Evolutionary conservation across 345 rosid genomes (phyloP).

Genomic region (Eucalyptus pauciflora): DNA sequence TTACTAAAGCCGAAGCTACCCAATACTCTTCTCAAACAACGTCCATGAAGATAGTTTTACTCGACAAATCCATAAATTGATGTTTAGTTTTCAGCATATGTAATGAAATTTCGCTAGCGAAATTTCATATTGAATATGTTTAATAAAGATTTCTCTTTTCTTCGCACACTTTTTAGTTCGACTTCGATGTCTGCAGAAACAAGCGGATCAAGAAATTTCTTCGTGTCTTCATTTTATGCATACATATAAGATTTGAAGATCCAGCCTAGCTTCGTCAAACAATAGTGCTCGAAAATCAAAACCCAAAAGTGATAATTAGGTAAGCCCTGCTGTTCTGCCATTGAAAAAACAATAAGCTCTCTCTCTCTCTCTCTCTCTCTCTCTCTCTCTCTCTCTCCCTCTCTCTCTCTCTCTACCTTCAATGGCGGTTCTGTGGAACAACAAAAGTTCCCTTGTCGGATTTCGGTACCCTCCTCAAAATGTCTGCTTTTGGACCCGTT

Average conservation of each 20-base stretch:
- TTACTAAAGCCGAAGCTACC: no score
- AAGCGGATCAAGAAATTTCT: neutral
- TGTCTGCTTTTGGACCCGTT: neutral
- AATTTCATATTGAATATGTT: neutral
- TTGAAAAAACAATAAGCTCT: neutral
- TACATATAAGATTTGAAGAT: neutral
- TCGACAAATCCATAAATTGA: neutral
- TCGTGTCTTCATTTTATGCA: neutral
- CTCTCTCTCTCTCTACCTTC: neutral
- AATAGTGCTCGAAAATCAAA: neutral
- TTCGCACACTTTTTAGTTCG: rapidly evolving
- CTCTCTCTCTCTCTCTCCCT: neutral
- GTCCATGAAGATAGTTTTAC: rapidly evolving
- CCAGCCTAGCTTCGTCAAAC: rapidly evolving
- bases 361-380: neutral
- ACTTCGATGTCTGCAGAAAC: neutral
- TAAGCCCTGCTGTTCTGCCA: neutral
- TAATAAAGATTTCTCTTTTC: neutral
- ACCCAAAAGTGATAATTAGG: neutral
- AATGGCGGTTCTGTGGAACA: neutral
- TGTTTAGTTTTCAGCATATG: neutral
- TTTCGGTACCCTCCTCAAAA: neutral
- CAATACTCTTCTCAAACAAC: no score
- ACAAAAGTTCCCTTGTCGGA: neutral
- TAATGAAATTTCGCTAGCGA: neutral